phyloP scores from a whole-genome alignment of 148 eudicot genomes.

The Rhododendron henanense region DNA sequence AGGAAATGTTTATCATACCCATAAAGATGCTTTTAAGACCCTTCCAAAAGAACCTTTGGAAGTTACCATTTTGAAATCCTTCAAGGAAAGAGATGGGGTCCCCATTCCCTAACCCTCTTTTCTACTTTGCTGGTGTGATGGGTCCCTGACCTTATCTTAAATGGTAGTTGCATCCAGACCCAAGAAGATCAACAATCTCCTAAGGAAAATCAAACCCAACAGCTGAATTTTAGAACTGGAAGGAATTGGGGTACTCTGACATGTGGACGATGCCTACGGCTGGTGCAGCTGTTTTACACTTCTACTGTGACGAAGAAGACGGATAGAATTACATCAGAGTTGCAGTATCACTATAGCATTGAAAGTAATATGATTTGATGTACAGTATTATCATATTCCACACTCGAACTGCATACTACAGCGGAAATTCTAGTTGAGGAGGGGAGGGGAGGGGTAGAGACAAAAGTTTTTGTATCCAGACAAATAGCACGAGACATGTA shows the following conservation, averaged over 20 bases:
- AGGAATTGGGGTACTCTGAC: background rate
- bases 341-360: no score
- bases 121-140: background rate
- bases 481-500: constrained; percentile 3
- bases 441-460: background rate
- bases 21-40: background rate
- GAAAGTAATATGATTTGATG: background rate
- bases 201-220: background rate
- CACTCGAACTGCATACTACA: background rate
- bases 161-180: background rate
- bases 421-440: background rate
- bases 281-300: background rate
- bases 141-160: constrained; percentile 10
- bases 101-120: background rate
- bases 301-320: background rate
- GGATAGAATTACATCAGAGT: background rate
- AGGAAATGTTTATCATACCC: constrained; percentile 3
- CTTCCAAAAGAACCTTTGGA: background rate
- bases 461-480: background rate
- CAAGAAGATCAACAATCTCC: background rate
- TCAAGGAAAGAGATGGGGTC: background rate
- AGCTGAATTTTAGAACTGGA: background rate
- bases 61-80: constrained; percentile 9
- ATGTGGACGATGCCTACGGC: background rate
- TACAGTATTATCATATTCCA: background rate